A percentile compares a stretch with the other conserved stretches of the same genome.
Evolutionary conservation across 352 stramenopile genomes (phyloP).

Genomic region (Thalassiosira oceanica): DNA sequence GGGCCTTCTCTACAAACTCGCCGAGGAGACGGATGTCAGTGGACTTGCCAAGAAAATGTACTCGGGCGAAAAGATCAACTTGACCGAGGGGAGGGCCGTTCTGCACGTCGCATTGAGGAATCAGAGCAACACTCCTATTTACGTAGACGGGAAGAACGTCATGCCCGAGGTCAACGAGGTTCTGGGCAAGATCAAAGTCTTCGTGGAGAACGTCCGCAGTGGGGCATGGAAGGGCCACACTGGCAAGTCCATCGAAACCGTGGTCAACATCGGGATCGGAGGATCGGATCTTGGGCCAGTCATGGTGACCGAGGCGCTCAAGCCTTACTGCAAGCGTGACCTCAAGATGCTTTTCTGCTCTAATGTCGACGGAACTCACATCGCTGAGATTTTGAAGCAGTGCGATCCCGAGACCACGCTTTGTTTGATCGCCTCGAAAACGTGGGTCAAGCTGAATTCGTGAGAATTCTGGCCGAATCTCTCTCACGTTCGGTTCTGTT

Average conservation of each 20-base stretch:
- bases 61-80: constrained; percentile 92
- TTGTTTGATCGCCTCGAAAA: constrained; percentile 97
- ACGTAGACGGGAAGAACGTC: constrained; percentile 22
- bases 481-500: no score
- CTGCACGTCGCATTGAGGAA: constrained; percentile 95
- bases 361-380: constrained; percentile 98
- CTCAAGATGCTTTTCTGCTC: constrained; percentile 93
- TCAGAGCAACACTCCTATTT: constrained; percentile 58
- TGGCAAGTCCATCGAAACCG: constrained; percentile 91
- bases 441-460: no score
- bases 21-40: constrained; percentile 72
- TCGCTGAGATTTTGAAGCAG: constrained; percentile 86
- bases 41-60: constrained; percentile 86
- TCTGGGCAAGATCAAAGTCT: constrained; percentile 55
- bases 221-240: constrained; percentile 74
- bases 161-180: constrained; percentile 53
- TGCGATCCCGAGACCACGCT: constrained; percentile 94
- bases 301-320: constrained; percentile 93
- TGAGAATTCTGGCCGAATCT: no score
- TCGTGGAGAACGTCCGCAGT: constrained; percentile 56
- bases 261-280: constrained; percentile 96
- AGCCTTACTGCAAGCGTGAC: constrained; percentile 82
- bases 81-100: constrained; percentile 93
- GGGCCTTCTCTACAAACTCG: constrained; percentile 82
- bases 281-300: constrained; percentile 93